Evolutionary conservation across 371 early-diverging fungal species (phyloP).

Genomic region (Circinella umbellata): DNA sequence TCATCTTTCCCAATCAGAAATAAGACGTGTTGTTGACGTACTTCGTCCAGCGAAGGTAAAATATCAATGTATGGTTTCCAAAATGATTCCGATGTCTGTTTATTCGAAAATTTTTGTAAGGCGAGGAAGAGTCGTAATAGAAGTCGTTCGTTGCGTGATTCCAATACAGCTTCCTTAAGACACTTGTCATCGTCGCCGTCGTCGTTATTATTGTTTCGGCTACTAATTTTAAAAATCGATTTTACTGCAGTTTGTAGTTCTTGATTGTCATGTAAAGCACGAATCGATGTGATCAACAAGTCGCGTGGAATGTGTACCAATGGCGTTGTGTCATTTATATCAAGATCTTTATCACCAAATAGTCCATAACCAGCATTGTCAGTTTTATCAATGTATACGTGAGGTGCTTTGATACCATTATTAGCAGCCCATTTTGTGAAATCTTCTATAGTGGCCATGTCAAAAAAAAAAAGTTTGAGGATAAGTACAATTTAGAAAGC

Average conservation of each 20-base stretch:
- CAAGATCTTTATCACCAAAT: constrained; percentile 7
- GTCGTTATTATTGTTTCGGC: neutral
- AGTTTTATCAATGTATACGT: constrained; percentile 24
- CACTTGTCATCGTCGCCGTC: too few relatives aligned
- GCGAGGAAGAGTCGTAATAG: constrained; percentile 49
- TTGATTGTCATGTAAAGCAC: neutral
- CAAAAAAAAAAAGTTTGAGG: neutral
- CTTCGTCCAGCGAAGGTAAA: constrained; percentile 33
- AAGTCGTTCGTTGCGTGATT: constrained; percentile 20
- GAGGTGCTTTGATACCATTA: constrained; percentile 24
- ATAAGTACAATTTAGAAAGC: too few relatives aligned
- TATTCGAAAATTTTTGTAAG: constrained; percentile 26
- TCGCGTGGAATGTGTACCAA: constrained; percentile 42
- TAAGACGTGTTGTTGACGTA: constrained; percentile 27
- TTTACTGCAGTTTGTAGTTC: neutral
- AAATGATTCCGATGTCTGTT: constrained; percentile 19
- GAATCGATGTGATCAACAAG: constrained; percentile 32
- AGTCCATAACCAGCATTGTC: constrained; percentile 30
- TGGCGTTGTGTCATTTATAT: neutral
- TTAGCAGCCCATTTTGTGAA: constrained; percentile 9
- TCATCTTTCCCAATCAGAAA: constrained; percentile 5
- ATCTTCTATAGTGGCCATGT: neutral
- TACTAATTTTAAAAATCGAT: neutral
- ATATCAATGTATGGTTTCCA: constrained; percentile 56
- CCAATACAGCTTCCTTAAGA: neutral